phyloP scores from a whole-genome alignment of 169 alveolate genomes.

The Theileria orientalis region DNA sequence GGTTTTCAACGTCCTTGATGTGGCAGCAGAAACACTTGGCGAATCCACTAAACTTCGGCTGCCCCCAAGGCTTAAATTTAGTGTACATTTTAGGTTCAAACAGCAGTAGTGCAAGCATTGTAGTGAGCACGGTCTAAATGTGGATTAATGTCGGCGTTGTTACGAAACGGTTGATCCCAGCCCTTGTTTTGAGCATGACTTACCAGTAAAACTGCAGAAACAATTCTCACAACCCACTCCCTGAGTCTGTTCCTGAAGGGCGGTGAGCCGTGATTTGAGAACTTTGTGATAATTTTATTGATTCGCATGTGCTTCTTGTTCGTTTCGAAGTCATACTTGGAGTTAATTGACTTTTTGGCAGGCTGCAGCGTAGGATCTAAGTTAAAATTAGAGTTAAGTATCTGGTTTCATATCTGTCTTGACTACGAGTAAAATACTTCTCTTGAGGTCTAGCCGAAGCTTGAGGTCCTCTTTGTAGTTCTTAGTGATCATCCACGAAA shows the following conservation, averaged over 20 bases:
- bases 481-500: constrained; percentile 60
- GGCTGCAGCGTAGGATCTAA: constrained; percentile 56
- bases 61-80: constrained; percentile 69
- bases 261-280: constrained; percentile 66
- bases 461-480: constrained; percentile 36
- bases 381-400: too few relatives aligned
- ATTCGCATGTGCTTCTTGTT: too few relatives aligned
- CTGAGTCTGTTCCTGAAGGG: constrained; percentile 69
- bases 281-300: too few relatives aligned
- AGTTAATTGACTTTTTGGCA: constrained; percentile 33
- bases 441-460: constrained; percentile 39
- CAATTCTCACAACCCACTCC: constrained; percentile 67
- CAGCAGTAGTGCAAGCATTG: constrained; percentile 28
- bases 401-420: constrained; percentile 33
- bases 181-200: too few relatives aligned
- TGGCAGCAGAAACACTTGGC: constrained; percentile 70
- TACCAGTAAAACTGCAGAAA: constrained; percentile 41
- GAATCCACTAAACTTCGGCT: constrained; percentile 64
- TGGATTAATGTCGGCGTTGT: too few relatives aligned
- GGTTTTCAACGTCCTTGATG: constrained; percentile 27
- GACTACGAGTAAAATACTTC: constrained; percentile 42
- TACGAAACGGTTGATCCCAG: too few relatives aligned
- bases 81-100: constrained; percentile 53
- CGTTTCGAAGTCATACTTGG: constrained; percentile 14
- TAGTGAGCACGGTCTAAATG: constrained; percentile 1